Base-by-base conservation (phyloP, 2,329 filamentous ascomycete genomes). In the Aspergillus bombycis region DNA sequence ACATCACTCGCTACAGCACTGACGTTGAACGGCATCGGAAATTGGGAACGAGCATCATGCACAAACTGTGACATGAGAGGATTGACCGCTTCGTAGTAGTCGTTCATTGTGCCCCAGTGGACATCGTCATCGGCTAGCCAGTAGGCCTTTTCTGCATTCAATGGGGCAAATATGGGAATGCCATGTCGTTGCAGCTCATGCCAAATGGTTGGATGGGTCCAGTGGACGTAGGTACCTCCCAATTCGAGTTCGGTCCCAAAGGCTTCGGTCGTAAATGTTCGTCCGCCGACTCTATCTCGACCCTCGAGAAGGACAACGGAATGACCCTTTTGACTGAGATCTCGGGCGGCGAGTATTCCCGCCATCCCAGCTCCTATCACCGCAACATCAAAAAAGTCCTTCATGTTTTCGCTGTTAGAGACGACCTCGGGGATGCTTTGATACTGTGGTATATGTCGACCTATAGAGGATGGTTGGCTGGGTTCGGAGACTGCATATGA, bases 171-270 rank as follows among this genome's bases (percentile, higher is more conserved):
- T 7, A 56, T 10, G 21, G 53, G n/a, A 7, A 56, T 56, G 19
- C 21, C 53, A 19, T 56, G 53, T 8, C 36, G 30, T 23, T 56
- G 53, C 23, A 56, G 9, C 36, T 56, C 53, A 9, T 56, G 53
- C 53, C 53, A 56, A 23, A 56, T 36, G 28, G 36, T 36, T 19
- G 53, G 19, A 12, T 56, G 53, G n/a, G 53, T 32, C 53, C 53
- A 56, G 36, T 36, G 53, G 12, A 56, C 53, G 41, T 56, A 56
- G 19, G 53, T 36, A 19, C 53, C 53, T n/a, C 53, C 53, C 30
- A 56, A 19, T 14, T 56, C 36, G 16, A 56, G n/a, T 30, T 56
- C 16, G 36, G 36, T 30, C 3, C 30, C 53, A 38, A 56, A 36
- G 30, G 30, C 53, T 19, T 56, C 36, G 30, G 5, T 28, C 30